Evolutionary conservation across 768 basidiomycete species (phyloP).

Genomic region (Scleroderma bovista): DNA sequence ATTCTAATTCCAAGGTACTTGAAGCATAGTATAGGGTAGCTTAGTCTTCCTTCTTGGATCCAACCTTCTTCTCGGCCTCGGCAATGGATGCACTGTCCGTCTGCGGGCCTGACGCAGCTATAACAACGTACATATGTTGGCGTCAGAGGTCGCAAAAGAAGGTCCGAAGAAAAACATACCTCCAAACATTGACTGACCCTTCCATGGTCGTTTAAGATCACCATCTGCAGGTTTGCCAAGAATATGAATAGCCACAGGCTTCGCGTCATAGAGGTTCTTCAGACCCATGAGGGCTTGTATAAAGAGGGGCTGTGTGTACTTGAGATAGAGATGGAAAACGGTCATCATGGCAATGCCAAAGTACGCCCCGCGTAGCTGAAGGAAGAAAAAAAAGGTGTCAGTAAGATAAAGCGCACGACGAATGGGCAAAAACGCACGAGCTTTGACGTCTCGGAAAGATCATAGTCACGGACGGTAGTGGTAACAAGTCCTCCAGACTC

Average conservation of each 20-base stretch:
- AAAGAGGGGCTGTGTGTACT: slow-evolving; percentile 95
- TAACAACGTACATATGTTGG: slow-evolving; percentile 1
- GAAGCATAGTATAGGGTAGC: no score
- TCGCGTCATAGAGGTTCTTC: slow-evolving; percentile 85
- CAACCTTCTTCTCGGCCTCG: slow-evolving; percentile 83
- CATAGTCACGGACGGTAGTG: slow-evolving; percentile 93
- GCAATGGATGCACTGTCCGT: slow-evolving; percentile 84
- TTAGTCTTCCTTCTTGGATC: slow-evolving; percentile 76
- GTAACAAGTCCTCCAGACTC: slow-evolving; percentile 72
- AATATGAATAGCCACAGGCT: slow-evolving; percentile 76
- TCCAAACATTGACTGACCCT: slow-evolving; percentile 69
- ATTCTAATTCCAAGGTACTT: neutral
- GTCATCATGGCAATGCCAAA: slow-evolving; percentile 82
- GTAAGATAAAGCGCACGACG: neutral
- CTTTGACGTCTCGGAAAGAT: slow-evolving; percentile 84
- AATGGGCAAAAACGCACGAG: slow-evolving; percentile 45
- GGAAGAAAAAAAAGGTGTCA: no score
- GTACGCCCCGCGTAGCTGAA: slow-evolving; percentile 59
- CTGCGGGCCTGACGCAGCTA: slow-evolving; percentile 60
- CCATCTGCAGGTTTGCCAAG: slow-evolving; percentile 76
- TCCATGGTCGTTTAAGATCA: slow-evolving; percentile 89
- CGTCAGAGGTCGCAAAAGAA: neutral
- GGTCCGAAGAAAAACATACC: slow-evolving; percentile 32
- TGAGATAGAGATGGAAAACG: slow-evolving; percentile 91
- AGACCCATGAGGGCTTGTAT: slow-evolving; percentile 94